These are phyloP conservation scores for Gaertneriomyces sp. DNA, from an alignment of 192 early-diverging fungal genomes.

Conservation along the genomic window DNA sequence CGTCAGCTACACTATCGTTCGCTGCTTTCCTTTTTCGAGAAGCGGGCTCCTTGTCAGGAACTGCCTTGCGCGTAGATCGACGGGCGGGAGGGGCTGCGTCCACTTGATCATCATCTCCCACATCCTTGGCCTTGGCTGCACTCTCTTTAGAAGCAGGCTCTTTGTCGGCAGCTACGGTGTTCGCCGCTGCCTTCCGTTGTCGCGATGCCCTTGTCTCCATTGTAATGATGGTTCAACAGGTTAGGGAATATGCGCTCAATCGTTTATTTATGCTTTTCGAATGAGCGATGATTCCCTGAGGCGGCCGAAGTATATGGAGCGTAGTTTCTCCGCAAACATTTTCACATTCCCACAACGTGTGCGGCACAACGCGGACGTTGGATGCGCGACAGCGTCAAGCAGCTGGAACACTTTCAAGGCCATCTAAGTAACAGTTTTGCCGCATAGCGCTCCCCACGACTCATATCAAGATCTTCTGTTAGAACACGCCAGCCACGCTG, in stretches of 20 bases:
- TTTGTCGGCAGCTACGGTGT: slow-evolving; percentile 3
- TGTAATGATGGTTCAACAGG: background rate
- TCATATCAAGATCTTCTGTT: background rate
- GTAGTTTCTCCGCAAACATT: too few relatives aligned
- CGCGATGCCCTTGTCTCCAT: background rate
- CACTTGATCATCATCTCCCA: background rate
- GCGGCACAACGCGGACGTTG: too few relatives aligned
- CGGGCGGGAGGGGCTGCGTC: slow-evolving; percentile 3
- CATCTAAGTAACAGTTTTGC: too few relatives aligned
- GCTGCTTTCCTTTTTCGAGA: slow-evolving; percentile 13
- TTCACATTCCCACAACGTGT: too few relatives aligned
- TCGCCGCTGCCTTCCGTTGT: slow-evolving; percentile 12
- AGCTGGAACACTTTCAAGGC: too few relatives aligned
- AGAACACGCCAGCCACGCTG: background rate
- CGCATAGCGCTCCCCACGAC: too few relatives aligned
- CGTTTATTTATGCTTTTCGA: background rate
- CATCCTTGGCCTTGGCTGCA: slow-evolving; percentile 1
- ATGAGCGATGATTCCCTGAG: background rate
- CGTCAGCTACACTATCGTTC: slow-evolving; percentile 2
- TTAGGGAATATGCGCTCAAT: background rate
- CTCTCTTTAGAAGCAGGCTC: slow-evolving; percentile 4
- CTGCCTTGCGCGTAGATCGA: too few relatives aligned
- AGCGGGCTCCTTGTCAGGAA: background rate
- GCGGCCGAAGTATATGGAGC: too few relatives aligned
- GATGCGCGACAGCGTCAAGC: too few relatives aligned